Percentiles rank a stretch among this genome's conserved stretches.
These are phyloP conservation scores for Pyrenopolyporus hunteri DNA, from an alignment of 495 filamentous ascomycete species.

Conservation along the genomic window DNA sequence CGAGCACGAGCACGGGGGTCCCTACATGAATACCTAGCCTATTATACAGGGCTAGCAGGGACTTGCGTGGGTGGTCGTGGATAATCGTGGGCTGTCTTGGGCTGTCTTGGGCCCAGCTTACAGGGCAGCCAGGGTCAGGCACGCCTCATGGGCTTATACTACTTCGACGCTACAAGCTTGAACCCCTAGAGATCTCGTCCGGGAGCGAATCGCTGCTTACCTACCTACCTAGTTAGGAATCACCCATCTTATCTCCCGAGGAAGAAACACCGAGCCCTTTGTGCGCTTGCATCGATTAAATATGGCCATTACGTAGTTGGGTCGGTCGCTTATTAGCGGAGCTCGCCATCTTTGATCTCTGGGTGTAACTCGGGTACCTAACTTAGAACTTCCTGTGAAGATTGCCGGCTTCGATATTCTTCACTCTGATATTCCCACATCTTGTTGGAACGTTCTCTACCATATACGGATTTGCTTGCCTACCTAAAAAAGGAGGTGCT, in stretches of 20 bases:
- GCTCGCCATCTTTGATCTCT: background rate
- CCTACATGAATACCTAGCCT: too few relatives aligned
- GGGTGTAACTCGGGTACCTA: background rate
- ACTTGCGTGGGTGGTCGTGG: too few relatives aligned
- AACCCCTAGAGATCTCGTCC: slow-evolving; percentile 1
- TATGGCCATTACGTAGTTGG: slow-evolving; percentile 17
- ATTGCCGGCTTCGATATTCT: background rate
- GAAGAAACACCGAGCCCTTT: background rate
- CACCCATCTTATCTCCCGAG: slow-evolving; percentile 19
- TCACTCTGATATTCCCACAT: too few relatives aligned
- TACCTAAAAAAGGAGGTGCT: too few relatives aligned
- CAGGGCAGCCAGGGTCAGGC: background rate
- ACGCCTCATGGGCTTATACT: slow-evolving; percentile 1
- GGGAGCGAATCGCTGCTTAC: slow-evolving; percentile 3
- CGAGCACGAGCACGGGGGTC: slow-evolving; percentile 13
- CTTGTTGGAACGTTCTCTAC: too few relatives aligned
- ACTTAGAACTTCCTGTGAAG: background rate
- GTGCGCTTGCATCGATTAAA: background rate
- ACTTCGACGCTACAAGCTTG: slow-evolving; percentile 1
- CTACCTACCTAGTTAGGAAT: slow-evolving; percentile 25
- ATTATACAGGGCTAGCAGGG: too few relatives aligned
- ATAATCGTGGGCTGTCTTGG: too few relatives aligned
- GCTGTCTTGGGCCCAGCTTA: background rate
- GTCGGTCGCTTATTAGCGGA: background rate
- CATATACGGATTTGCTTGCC: too few relatives aligned